Evolutionary conservation across 495 filamentous ascomycete genomes (phyloP).

Genomic region (Pseudevernia furfuracea): DNA sequence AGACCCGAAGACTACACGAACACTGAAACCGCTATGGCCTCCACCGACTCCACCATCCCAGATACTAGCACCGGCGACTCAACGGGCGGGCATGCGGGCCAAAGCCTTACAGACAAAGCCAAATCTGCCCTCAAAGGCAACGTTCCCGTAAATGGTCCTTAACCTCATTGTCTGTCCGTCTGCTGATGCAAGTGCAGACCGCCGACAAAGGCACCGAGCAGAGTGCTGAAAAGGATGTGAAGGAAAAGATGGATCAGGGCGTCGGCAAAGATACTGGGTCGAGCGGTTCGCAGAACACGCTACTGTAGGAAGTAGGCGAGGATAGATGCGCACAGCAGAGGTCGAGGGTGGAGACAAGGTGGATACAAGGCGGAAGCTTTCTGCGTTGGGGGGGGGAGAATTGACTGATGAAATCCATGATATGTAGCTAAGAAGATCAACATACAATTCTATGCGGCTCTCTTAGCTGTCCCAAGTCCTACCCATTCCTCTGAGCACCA

Average conservation of each 20-base stretch:
- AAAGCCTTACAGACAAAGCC: conserved; percentile 20
- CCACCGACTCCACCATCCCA: conserved; percentile 18
- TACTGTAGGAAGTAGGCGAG: conserved; percentile 2
- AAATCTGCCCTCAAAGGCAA: conserved; percentile 19
- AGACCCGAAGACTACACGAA: neutral
- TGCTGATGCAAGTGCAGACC: conserved; percentile 2
- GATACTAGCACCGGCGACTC: conserved; percentile 14
- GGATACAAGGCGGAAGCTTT: neutral
- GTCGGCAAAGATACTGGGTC: conserved; percentile 8
- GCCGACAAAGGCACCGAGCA: conserved; percentile 8
- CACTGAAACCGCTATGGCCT: conserved; percentile 9
- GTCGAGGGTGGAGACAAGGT: neutral
- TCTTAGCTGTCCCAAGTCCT: neutral
- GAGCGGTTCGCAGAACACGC: conserved; percentile 9
- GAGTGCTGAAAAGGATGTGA: conserved; percentile 6
- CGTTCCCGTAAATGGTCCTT: conserved; percentile 6
- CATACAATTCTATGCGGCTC: neutral
- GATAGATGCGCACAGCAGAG: neutral
- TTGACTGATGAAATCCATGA: neutral
- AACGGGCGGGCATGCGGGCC: conserved; percentile 13
- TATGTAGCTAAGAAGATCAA: neutral
- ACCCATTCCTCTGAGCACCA: neutral
- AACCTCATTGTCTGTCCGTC: neutral
- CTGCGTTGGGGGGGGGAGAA: neutral
- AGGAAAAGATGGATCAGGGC: conserved; percentile 5